A percentile compares a stretch with the other conserved stretches of the same genome.
These are phyloP conservation scores for Euphrasia confusa DNA, from an alignment of 257 asterid genomes.

Conservation along the genomic window DNA sequence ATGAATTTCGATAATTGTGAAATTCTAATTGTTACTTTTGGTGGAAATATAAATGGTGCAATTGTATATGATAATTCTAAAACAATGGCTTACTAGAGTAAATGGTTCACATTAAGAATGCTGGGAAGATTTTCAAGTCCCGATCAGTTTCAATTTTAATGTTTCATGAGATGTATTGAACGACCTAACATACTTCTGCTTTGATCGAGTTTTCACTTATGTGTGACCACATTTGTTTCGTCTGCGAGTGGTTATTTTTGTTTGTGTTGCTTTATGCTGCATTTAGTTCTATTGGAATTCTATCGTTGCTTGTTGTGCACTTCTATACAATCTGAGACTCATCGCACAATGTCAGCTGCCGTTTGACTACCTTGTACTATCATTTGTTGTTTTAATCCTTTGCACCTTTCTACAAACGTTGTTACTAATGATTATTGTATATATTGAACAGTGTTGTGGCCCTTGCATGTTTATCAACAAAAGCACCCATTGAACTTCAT, in stretches of 20 bases:
- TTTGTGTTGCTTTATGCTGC: background rate
- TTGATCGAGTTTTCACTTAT: background rate
- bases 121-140: conserved; percentile 3
- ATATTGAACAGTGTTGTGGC: conserved; percentile 70
- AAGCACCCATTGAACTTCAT: conserved; percentile 87
- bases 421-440: conserved; percentile 19
- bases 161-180: background rate
- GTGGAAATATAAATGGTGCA: background rate
- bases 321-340: background rate
- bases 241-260: background rate
- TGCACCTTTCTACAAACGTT: background rate
- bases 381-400: background rate
- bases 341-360: background rate
- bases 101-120: conserved; percentile 1
- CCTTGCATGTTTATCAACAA: conserved; percentile 76
- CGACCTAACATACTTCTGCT: background rate
- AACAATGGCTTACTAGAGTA: conserved; percentile 3
- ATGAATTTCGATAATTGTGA: background rate
- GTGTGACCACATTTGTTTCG: background rate
- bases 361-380: background rate
- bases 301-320: background rate
- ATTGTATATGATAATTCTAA: conserved; percentile 1
- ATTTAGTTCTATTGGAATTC: background rate
- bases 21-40: background rate
- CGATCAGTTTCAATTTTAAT: background rate